Conservation (phyloP, 2,329 filamentous ascomycete genomes). For the Pseudogymnoascus sp. region DNA sequence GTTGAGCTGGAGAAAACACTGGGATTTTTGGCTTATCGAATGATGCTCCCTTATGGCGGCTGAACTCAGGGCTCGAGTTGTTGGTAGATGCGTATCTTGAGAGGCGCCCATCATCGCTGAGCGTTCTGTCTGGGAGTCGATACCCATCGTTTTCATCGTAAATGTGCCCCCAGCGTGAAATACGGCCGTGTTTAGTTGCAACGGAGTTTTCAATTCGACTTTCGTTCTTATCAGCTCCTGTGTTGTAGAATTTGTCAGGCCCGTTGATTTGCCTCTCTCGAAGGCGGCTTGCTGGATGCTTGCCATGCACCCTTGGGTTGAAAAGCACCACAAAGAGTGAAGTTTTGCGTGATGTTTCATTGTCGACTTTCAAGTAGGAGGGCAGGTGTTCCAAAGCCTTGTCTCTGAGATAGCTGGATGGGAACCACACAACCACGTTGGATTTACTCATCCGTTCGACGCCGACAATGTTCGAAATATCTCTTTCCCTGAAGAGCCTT, state of each 20-base stretch:
- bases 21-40: background rate
- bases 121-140: background rate
- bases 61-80: background rate
- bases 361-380: background rate
- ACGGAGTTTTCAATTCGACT: background rate
- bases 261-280: background rate
- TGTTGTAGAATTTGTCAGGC: background rate
- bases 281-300: background rate
- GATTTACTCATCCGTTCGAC: background rate
- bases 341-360: background rate
- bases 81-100: conserved; percentile 1
- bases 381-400: background rate
- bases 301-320: background rate
- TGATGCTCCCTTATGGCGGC: background rate
- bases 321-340: background rate
- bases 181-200: background rate
- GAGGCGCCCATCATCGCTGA: conserved; percentile 4
- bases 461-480: background rate
- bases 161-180: background rate
- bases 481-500: background rate
- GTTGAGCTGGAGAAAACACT: background rate
- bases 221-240: background rate
- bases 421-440: background rate
- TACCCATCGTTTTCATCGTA: background rate
- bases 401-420: background rate